Evolutionary conservation across 2,329 filamentous ascomycete species (phyloP).

Genomic region (Dryadomyces sulphureus): DNA sequence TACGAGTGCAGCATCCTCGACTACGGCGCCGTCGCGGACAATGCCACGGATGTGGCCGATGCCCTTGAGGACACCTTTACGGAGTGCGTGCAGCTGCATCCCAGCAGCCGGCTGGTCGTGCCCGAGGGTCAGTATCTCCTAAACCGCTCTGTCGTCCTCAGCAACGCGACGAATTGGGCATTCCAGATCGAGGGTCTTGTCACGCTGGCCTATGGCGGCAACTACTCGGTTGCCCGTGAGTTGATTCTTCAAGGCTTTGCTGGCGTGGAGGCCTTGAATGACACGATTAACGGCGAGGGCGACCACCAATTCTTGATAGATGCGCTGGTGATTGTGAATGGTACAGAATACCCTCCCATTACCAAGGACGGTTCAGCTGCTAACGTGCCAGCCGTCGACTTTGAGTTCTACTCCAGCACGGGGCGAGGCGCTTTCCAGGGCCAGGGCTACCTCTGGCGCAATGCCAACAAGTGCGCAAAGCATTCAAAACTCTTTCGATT

Average conservation of each 20-base stretch:
- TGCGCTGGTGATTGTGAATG: slow-evolving; percentile 10
- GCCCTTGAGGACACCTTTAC: slow-evolving; percentile 29
- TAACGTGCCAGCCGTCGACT: slow-evolving; percentile 20
- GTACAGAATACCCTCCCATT: slow-evolving; percentile 10
- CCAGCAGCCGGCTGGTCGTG: slow-evolving; percentile 11
- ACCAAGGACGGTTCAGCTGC: slow-evolving; percentile 3
- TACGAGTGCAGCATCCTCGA: slow-evolving; percentile 34
- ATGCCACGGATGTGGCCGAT: slow-evolving; percentile 33
- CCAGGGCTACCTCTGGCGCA: slow-evolving; percentile 31
- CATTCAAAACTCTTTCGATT: no score
- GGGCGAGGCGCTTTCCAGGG: slow-evolving; percentile 34
- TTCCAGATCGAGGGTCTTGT: no score
- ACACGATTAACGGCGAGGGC: no score
- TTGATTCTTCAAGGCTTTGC: no score
- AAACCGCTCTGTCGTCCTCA: no score
- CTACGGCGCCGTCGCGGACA: slow-evolving; percentile 35
- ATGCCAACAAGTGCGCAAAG: slow-evolving; percentile 16
- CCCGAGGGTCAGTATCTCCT: no score
- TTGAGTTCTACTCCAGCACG: slow-evolving; percentile 28
- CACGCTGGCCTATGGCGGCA: no score
- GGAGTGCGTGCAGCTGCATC: slow-evolving; percentile 28
- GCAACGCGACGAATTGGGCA: no score
- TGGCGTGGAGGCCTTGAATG: no score
- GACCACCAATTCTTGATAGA: no score
- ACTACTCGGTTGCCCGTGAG: no score